Conservation (phyloP, 805 yeast species). For the Barnettozyma californica region DNA sequence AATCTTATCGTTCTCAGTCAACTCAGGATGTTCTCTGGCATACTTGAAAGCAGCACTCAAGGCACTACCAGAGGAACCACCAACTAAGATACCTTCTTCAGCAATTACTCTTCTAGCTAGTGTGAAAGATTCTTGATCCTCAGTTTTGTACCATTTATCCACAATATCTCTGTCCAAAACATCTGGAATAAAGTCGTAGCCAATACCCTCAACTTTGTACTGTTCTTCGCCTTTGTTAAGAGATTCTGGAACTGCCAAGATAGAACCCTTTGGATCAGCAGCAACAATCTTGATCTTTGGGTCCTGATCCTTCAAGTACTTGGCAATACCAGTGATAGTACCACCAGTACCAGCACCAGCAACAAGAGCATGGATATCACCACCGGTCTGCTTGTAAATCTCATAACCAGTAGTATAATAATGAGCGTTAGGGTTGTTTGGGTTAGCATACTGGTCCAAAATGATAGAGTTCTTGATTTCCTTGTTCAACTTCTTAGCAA, state of each 20-base stretch:
- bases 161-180: conserved; percentile 62
- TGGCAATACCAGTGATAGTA: conserved; percentile 78
- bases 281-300: conserved; percentile 58
- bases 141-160: conserved; percentile 82
- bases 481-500: conserved; percentile 70
- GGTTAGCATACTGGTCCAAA: conserved; percentile 76
- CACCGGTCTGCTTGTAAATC: conserved; percentile 75
- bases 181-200: conserved; percentile 83
- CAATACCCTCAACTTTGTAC: conserved; percentile 86
- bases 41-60: conserved; percentile 72
- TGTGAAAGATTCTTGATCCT: conserved; percentile 72
- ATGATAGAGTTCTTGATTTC: conserved; percentile 84
- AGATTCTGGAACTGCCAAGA: conserved; percentile 72
- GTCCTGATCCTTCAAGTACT: conserved; percentile 68
- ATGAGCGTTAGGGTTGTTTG: conserved; percentile 79
- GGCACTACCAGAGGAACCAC: conserved; percentile 88
- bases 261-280: conserved; percentile 86
- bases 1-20: conserved; percentile 67
- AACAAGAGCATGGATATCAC: conserved; percentile 65
- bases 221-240: conserved; percentile 53
- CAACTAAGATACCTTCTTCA: conserved; percentile 83
- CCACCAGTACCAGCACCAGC: conserved; percentile 97
- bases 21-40: conserved; percentile 50
- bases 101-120: conserved; percentile 77
- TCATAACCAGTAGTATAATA: conserved; percentile 81